These are phyloP conservation scores for Articulospora tetracladia DNA, from an alignment of 495 filamentous ascomycete species.

Conservation along the genomic window DNA sequence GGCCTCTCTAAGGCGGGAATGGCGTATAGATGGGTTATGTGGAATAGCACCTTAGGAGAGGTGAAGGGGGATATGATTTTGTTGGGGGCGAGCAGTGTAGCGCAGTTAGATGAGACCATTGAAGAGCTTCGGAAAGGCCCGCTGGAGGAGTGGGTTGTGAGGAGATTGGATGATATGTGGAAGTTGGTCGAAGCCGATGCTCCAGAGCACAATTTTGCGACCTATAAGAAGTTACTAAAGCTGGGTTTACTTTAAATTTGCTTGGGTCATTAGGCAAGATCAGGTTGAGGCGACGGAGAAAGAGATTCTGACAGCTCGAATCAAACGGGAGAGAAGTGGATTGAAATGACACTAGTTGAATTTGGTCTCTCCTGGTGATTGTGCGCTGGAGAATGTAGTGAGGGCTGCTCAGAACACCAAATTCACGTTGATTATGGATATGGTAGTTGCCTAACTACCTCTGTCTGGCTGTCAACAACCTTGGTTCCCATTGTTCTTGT, in stretches of 20 bases:
- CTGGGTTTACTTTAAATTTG: background rate
- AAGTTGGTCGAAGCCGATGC: conserved; percentile 23
- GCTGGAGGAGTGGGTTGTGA: conserved; percentile 35
- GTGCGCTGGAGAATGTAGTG: too few species aligned
- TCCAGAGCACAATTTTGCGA: conserved; percentile 13
- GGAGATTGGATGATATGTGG: conserved; percentile 50
- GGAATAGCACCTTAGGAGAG: conserved; percentile 41
- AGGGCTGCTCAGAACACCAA: too few species aligned
- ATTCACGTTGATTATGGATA: too few species aligned
- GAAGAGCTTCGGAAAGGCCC: conserved; percentile 44
- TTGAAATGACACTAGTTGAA: too few species aligned
- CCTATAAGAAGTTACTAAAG: conserved; percentile 10
- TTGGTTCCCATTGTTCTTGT: too few species aligned
- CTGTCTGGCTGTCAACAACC: too few species aligned
- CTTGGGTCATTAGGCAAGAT: too few species aligned
- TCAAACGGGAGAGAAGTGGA: too few species aligned
- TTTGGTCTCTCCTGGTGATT: too few species aligned
- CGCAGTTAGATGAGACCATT: conserved; percentile 50
- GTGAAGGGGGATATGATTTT: conserved; percentile 41
- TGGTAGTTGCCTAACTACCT: too few species aligned
- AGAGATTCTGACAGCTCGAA: too few species aligned
- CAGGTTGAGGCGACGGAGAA: too few species aligned
- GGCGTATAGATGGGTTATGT: conserved; percentile 52
- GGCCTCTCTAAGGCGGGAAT: conserved; percentile 45
- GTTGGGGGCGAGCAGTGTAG: conserved; percentile 40